Evolutionary conservation across 768 basidiomycete species (phyloP).

Genomic region (Boletus rubescentipes): DNA sequence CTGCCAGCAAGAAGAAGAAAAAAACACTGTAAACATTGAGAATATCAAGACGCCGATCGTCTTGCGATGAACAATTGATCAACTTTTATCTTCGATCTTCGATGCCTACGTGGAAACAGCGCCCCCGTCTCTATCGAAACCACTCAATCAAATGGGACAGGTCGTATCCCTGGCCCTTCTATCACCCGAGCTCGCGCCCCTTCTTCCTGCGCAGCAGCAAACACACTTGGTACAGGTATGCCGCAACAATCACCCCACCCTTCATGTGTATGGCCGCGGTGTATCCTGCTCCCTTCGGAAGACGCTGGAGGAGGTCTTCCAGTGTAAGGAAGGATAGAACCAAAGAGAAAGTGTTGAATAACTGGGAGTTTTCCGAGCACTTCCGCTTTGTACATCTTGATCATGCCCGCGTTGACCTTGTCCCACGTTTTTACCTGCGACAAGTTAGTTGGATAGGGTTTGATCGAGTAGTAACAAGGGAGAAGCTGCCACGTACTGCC

Average conservation of each 20-base stretch:
- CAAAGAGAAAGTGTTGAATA: conserved; percentile 94
- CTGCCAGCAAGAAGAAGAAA: too few species aligned
- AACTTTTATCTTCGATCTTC: too few species aligned
- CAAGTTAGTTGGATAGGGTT: background rate
- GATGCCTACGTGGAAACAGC: too few species aligned
- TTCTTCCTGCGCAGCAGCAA: conserved; percentile 65
- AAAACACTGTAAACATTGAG: too few species aligned
- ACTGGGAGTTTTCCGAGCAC: conserved; percentile 95
- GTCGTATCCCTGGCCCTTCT: conserved; percentile 63
- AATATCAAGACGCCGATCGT: too few species aligned
- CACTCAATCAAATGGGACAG: conserved; percentile 81
- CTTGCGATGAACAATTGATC: too few species aligned
- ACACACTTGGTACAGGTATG: conserved; percentile 80
- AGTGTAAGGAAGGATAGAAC: conserved; percentile 70
- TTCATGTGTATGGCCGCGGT: conserved; percentile 35
- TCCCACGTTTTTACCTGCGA: conserved; percentile 85
- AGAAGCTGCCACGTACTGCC: conserved; percentile 44
- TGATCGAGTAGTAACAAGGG: background rate
- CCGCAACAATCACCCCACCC: conserved; percentile 94
- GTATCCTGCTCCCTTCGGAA: conserved; percentile 22
- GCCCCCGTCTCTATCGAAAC: background rate
- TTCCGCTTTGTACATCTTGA: conserved; percentile 97
- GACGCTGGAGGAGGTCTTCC: conserved; percentile 47
- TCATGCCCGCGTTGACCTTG: conserved; percentile 94
- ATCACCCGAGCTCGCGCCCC: conserved; percentile 39